Base-by-base conservation (phyloP, 371 early-diverging fungal species). In the Lichtheimia ornata region DNA sequence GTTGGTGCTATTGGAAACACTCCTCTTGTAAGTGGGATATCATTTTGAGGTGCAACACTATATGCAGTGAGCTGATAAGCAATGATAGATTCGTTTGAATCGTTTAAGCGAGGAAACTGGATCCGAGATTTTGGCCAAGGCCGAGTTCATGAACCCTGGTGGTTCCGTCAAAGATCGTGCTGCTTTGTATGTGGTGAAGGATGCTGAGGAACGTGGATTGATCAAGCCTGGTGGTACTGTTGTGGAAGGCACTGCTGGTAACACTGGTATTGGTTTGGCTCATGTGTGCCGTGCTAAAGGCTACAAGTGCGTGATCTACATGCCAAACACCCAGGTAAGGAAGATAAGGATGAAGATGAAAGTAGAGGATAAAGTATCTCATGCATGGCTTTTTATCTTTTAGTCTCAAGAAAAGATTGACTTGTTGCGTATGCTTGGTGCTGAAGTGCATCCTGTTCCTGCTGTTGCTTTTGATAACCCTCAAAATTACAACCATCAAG, bases 141-240 rank as follows among this genome's bases (percentile, higher is more conserved):
- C 96, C 51, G 97, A 97, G 81, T 97, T 92, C 73, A 95, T 97
- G 96, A 97, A 97, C 73, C 96, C 97, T n/a, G 97, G 97, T 54
- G 97, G 97, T 18, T 91, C 92, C 6, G 97, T 97, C 71, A 97
- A 97, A 77, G 97, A 97, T 74, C 88, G 97, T 50, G 96, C 96
- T 18, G 97, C 98, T 1, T 81, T 95, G 43, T 94, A 78, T 70
- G 92, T 97, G 15, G 91, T 97, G 20, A 88, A 94, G 79, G 91
- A 95, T 63, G 97, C 97, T 41, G 97, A 97, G 70, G 88, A 92
- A 63, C 80, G 67, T 59, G 97, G 97, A 0, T 71, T 90, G 56
- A 76, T 97, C 53, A 79, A 86, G 56, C 85, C 94, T 24, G 96
- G 97, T n/a, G 95, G 96, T 45, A 97, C 97, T 2, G 83, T 97